Evolutionary conservation across 2,329 filamentous ascomycete species (phyloP).

Genomic region (Raffaelea ambrosiae): DNA sequence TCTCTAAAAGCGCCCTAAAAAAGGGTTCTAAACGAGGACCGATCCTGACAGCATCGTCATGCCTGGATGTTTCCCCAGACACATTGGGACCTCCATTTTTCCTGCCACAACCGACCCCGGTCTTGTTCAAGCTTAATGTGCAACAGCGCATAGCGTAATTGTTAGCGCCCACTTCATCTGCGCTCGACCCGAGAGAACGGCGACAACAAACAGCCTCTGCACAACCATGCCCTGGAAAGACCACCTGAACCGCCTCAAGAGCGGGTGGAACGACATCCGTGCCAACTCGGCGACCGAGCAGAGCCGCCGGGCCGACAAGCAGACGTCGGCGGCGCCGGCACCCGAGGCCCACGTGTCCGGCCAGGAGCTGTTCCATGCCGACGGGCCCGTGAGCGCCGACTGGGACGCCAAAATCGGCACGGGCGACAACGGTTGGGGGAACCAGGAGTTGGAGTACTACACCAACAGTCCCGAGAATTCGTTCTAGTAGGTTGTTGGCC

Average conservation of each 20-base stretch:
- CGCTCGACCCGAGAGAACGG: too few relatives aligned
- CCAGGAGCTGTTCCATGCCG: slow-evolving; percentile 1
- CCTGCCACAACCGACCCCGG: too few relatives aligned
- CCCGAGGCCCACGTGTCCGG: neutral
- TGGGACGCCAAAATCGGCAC: slow-evolving; percentile 7
- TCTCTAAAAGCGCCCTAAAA: too few relatives aligned
- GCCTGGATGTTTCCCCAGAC: too few relatives aligned
- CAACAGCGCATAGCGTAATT: neutral
- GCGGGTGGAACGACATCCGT: neutral
- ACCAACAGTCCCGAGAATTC: slow-evolving; percentile 2
- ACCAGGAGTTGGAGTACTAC: slow-evolving; percentile 7
- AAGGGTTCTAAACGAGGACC: too few relatives aligned
- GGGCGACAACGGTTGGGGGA: slow-evolving; percentile 8
- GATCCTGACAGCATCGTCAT: too few relatives aligned
- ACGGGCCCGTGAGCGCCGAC: slow-evolving; percentile 1
- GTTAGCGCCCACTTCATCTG: neutral
- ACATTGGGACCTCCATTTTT: too few relatives aligned
- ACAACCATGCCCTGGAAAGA: slow-evolving; percentile 6
- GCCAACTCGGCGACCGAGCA: neutral
- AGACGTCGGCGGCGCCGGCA: neutral
- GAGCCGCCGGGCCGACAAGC: neutral
- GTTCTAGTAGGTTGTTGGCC: slow-evolving; percentile 2
- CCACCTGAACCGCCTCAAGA: slow-evolving; percentile 4
- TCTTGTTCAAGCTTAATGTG: too few relatives aligned
- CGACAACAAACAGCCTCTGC: too few relatives aligned